These are phyloP conservation scores for Erodium trifolium DNA, from an alignment of 441 rosid genomes.

Conservation along the genomic window DNA sequence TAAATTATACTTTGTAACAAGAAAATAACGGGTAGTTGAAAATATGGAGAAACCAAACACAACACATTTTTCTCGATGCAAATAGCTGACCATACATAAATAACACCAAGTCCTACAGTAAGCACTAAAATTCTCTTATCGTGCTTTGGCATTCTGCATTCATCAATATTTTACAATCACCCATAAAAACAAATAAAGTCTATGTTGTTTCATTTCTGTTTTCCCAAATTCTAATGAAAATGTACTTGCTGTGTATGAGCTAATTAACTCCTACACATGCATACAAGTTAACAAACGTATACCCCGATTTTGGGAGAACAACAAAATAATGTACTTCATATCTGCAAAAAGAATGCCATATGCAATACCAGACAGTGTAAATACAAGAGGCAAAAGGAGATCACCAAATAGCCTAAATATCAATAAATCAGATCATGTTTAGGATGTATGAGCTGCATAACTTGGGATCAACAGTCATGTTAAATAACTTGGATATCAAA, in stretches of 20 bases:
- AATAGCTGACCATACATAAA: no score
- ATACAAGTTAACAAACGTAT: not conserved
- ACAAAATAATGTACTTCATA: not conserved
- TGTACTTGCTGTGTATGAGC: no score
- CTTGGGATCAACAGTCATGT: no score
- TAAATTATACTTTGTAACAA: not conserved
- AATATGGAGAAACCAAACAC: slow-evolving; percentile 1
- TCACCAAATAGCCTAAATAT: no score
- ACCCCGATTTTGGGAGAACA: not conserved
- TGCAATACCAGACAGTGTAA: not conserved
- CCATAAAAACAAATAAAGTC: not conserved
- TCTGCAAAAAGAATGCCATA: not conserved
- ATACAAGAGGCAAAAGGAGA: not conserved
- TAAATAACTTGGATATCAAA: not conserved
- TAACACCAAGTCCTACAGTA: not conserved
- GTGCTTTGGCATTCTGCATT: not conserved
- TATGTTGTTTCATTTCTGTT: not conserved
- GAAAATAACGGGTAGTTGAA: not conserved
- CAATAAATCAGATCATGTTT: no score
- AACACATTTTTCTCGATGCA: not conserved
- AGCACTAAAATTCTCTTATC: not conserved
- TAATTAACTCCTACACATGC: not conserved
- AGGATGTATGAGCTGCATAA: no score
- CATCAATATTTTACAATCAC: not conserved
- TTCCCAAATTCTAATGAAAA: no score